Conservation (phyloP, 2,329 filamentous ascomycete genomes). For the Metarhizium sp. region DNA sequence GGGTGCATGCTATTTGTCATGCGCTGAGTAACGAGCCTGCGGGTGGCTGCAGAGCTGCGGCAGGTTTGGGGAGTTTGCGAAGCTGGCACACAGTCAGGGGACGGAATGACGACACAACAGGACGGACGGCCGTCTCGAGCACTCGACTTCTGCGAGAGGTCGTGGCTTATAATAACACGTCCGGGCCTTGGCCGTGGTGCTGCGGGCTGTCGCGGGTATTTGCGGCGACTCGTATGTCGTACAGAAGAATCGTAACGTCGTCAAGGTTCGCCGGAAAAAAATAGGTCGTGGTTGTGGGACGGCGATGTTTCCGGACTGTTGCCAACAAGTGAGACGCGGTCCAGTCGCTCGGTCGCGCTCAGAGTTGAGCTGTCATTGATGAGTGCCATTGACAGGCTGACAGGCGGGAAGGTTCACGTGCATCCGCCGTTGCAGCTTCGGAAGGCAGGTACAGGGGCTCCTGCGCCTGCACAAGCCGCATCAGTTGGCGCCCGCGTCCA, state of each 20-base stretch:
- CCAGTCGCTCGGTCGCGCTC: background rate
- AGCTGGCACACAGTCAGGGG: background rate
- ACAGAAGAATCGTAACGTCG: background rate
- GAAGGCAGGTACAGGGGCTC: background rate
- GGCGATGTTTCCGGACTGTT: background rate
- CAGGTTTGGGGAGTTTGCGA: background rate
- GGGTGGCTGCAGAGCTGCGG: background rate
- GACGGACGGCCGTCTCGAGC: background rate
- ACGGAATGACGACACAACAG: background rate
- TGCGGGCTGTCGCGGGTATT: background rate
- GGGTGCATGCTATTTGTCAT: constrained; percentile 9
- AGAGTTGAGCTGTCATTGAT: background rate
- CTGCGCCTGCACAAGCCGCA: background rate
- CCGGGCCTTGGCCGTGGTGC: background rate
- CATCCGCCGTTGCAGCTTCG: background rate
- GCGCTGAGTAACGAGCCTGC: background rate
- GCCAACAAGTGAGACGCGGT: background rate
- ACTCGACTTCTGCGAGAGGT: background rate
- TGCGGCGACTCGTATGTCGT: background rate
- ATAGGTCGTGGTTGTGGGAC: constrained; percentile 2
- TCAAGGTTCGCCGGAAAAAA: background rate
- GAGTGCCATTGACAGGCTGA: background rate
- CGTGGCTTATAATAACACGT: background rate
- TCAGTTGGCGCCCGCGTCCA: too few species aligned
- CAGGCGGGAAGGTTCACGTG: background rate